phyloP scores from a whole-genome alignment of 2,329 filamentous ascomycete genomes.

The Exophiala aquamarina region DNA sequence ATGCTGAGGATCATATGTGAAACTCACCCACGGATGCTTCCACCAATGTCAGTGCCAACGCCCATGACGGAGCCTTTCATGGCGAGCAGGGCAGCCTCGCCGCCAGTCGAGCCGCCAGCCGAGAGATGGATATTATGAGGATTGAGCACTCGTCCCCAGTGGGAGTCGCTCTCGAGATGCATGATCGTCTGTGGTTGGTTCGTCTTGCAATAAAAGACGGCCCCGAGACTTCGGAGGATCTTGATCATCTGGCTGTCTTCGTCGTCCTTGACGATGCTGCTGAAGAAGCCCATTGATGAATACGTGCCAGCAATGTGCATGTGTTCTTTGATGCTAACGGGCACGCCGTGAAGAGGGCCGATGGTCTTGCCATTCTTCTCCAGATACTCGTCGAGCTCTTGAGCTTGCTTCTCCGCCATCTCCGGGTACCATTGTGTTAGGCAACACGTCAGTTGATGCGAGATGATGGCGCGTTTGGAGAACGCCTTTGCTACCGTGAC shows the following conservation, averaged over 20 bases:
- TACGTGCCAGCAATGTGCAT: constrained; percentile 4
- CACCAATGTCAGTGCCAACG: constrained; percentile 55
- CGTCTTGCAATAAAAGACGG: constrained; percentile 34
- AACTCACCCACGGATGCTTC: constrained; percentile 35
- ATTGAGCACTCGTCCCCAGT: constrained; percentile 48
- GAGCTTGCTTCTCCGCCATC: constrained; percentile 47
- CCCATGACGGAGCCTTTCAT: constrained; percentile 54
- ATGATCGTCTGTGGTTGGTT: constrained; percentile 34
- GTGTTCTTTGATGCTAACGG: constrained; percentile 5
- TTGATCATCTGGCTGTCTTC: not conserved
- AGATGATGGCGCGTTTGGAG: constrained; percentile 38
- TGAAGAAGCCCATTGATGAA: not conserved
- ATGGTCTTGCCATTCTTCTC: constrained; percentile 39
- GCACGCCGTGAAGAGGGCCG: constrained; percentile 61
- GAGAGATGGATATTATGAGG: constrained; percentile 54
- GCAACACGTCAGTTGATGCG: constrained; percentile 40
- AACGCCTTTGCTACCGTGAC: constrained; percentile 42
- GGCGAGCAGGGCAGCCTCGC: constrained; percentile 57
- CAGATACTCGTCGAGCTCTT: constrained; percentile 46
- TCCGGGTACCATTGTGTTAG: constrained; percentile 54
- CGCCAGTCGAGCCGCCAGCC: constrained; percentile 55
- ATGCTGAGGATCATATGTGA: too few relatives aligned
- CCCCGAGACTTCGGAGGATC: constrained; percentile 32
- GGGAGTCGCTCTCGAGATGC: constrained; percentile 34
- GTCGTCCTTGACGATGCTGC: not conserved